A percentile compares a stretch with the other conserved stretches of the same genome.
phyloP scores from a whole-genome alignment of 1,284 basidiomycete genomes.

The Amylostereum areolatum region DNA sequence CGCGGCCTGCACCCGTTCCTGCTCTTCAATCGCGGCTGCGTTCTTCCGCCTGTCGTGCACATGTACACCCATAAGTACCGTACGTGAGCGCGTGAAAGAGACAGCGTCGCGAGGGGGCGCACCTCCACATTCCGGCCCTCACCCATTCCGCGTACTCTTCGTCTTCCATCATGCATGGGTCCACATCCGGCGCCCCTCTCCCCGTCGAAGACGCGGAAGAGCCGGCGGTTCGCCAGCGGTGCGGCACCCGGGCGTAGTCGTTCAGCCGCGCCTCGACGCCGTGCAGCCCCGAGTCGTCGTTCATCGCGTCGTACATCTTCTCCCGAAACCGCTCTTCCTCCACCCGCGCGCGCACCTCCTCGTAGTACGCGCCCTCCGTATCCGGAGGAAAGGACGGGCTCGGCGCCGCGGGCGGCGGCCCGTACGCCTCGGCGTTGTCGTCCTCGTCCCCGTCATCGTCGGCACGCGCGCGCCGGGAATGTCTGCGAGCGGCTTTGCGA shows the following conservation, averaged over 20 bases:
- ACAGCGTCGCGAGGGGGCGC: constrained; percentile 16
- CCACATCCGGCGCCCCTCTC: constrained; percentile 45
- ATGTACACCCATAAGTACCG: not conserved
- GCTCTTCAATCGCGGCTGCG: constrained; percentile 58
- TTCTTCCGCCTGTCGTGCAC: constrained; percentile 49
- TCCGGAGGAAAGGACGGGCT: constrained; percentile 8
- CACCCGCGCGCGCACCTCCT: constrained; percentile 38
- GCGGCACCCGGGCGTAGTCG: constrained; percentile 61
- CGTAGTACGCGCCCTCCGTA: not conserved
- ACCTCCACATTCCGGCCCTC: constrained; percentile 75
- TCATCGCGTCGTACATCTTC: constrained; percentile 64
- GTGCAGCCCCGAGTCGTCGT: constrained; percentile 63
- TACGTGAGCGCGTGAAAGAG: not conserved
- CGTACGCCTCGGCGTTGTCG: constrained; percentile 20
- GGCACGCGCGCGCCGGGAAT: constrained; percentile 26
- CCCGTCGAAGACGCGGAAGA: constrained; percentile 20
- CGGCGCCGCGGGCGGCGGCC: constrained; percentile 21
- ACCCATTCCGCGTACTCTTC: constrained; percentile 82
- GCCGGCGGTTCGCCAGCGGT: constrained; percentile 38
- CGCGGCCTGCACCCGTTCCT: constrained; percentile 46
- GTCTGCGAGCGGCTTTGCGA: constrained; percentile 35
- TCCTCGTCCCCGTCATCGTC: constrained; percentile 8
- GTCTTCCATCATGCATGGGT: constrained; percentile 69
- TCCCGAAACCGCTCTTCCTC: constrained; percentile 63
- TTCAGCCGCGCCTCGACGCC: constrained; percentile 57